A percentile compares a stretch with the other conserved stretches of the same genome.
phyloP scores from a whole-genome alignment of 306 rosid species.

The Glycine tomentella region DNA sequence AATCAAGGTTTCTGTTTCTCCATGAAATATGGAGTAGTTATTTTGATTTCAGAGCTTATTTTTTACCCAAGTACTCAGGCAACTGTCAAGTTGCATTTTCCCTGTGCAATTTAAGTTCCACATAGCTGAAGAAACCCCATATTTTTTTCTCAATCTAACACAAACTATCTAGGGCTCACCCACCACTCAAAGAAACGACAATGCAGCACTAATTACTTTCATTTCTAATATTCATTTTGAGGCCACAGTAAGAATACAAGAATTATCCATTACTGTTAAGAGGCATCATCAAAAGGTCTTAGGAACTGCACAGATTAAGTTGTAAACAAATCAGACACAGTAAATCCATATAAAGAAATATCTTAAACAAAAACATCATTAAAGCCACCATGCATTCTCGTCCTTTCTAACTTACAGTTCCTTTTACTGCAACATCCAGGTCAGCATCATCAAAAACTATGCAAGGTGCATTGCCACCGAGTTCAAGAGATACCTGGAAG shows the following conservation, averaged over 20 bases:
- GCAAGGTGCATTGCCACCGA: slow-evolving; percentile 99
- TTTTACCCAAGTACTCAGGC: not conserved
- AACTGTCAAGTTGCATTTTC: slow-evolving; percentile 22
- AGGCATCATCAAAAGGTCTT: slow-evolving; percentile 3
- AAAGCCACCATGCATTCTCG: slow-evolving; percentile 31
- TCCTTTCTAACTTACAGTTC: slow-evolving; percentile 75
- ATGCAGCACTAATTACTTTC: slow-evolving; percentile 12
- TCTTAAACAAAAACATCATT: slow-evolving; percentile 37
- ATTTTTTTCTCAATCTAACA: slow-evolving; percentile 8
- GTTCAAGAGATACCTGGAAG: slow-evolving; percentile 91
- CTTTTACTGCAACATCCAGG: slow-evolving; percentile 91
- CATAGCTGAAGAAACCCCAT: not conserved
- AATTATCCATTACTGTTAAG: slow-evolving; percentile 20
- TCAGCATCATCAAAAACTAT: slow-evolving; percentile 97
- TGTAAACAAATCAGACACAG: not conserved
- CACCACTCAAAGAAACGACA: slow-evolving; percentile 20
- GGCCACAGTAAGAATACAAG: slow-evolving; percentile 8
- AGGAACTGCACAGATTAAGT: not conserved
- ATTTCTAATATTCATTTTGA: not conserved
- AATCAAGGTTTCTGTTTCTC: not conserved
- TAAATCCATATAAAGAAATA: slow-evolving; percentile 9
- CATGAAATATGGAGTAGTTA: slow-evolving; percentile 5
- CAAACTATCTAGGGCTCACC: slow-evolving; percentile 10
- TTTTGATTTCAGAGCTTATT: not conserved
- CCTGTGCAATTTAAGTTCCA: slow-evolving; percentile 25